Evolutionary conservation across 192 early-diverging fungal species (phyloP), one percentile per base, ranked within the genome.

Genomic region (Backusella luteola): DNA sequence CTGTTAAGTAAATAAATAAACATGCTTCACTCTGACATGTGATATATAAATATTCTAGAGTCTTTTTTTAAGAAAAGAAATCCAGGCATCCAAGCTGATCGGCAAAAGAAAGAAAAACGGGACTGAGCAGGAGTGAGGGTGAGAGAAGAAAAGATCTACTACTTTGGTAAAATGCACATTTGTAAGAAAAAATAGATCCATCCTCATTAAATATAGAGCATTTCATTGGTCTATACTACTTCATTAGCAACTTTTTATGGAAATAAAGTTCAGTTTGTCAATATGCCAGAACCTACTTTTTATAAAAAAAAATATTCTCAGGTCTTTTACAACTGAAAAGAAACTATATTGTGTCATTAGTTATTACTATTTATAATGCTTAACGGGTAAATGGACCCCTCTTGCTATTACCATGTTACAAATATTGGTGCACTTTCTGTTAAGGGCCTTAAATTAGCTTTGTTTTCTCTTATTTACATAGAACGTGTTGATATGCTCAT

Each of bases 221-320:
- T 9, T 19, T n/a, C 8, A 56, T 56, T 56, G 53, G 53, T 56
- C 53, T 23, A 21, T 56, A 56, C 8, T 56, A 21, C 53, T 5
- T n/a, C n/a, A 56, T 56, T 56, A 56, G n/a, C 9, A 21, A 23
- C 42, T 39, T 56, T 56, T 56, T 56, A 56, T 23, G 53, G 53
- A 56, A 56, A 56, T 56, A 56, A 56, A 56, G 53, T 56, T 56
- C 53, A 56, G 9, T 56, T 56, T 56, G 53, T 56, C 53, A 56
- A 56, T 21, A 21, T 56, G 53, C 8, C n/a, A 56, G 49, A 53
- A 21, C 49, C 7, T 21, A 56, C 21, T 56, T 56, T 56, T 44
- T 32, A 32, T 32, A 32, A 17, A 14, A 19, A n/a, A 56, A 56
- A 21, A 56, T 56, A 56, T 56, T 56, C 53, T 21, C 53, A 56